These are phyloP conservation scores for Gardenia jasminoides DNA, from an alignment of 257 asterid genomes.

Conservation along the genomic window DNA sequence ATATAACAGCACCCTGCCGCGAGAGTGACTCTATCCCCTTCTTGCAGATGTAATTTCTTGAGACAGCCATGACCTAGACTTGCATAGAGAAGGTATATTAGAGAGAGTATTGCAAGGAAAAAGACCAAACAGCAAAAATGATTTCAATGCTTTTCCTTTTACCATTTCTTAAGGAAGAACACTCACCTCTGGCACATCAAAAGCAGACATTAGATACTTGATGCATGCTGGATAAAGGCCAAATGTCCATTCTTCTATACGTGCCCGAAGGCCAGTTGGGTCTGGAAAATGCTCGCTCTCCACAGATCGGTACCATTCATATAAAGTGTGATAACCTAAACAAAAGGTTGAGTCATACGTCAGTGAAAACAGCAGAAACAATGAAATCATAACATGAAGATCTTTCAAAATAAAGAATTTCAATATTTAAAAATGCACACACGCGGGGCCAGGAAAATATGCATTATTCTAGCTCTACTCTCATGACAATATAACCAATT, in stretches of 20 bases:
- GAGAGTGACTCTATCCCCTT: slow-evolving; percentile 81
- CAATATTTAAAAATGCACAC: not conserved
- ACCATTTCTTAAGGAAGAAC: not conserved
- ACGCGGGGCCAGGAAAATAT: not conserved
- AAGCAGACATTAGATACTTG: slow-evolving; percentile 95
- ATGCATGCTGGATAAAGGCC: slow-evolving; percentile 99
- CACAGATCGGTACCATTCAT: slow-evolving; percentile 84
- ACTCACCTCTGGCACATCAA: slow-evolving; percentile 89
- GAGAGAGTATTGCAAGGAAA: not conserved
- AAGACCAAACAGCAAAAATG: not conserved
- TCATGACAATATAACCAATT: not conserved
- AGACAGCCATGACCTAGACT: slow-evolving; percentile 92
- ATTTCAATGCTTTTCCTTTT: not conserved
- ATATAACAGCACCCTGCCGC: slow-evolving; percentile 74
- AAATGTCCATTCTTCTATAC: slow-evolving; percentile 94
- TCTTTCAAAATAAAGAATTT: not conserved
- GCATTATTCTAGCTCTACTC: not conserved
- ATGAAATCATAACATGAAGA: not conserved
- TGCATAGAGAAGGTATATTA: slow-evolving; percentile 2
- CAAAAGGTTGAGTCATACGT: slow-evolving; percentile 5
- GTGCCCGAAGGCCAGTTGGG: slow-evolving; percentile 91
- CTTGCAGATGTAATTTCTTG: slow-evolving; percentile 81
- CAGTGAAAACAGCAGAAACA: not conserved
- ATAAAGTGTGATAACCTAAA: slow-evolving; percentile 88
- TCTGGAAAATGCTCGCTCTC: slow-evolving; percentile 98